Conservation (phyloP, 768 basidiomycete genomes). For the Mrakia gelida region DNA sequence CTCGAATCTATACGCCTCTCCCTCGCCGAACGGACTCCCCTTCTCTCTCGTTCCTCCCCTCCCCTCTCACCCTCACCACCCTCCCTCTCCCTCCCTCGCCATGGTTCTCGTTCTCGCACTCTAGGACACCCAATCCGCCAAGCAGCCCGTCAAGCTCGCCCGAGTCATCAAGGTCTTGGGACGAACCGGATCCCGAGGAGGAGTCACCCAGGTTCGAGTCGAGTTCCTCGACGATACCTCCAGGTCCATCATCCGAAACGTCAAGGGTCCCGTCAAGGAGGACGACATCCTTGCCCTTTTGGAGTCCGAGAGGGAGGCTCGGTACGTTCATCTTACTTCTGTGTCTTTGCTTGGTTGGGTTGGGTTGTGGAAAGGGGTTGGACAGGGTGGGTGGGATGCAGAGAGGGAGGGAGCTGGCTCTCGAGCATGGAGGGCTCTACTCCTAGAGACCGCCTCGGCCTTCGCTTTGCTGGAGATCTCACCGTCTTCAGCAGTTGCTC, state of each 20-base stretch:
- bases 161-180: conserved; percentile 98
- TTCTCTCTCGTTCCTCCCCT: neutral
- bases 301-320: conserved; percentile 98
- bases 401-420: too few relatives aligned
- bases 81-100: neutral
- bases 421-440: too few relatives aligned
- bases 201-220: conserved; percentile 98
- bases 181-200: conserved; percentile 96
- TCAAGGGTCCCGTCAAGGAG: conserved; percentile 94
- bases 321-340: conserved; percentile 57
- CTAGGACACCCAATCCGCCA: conserved; percentile 49
- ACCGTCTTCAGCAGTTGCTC: too few relatives aligned
- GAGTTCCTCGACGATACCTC: conserved; percentile 98
- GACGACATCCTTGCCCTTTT: conserved; percentile 94
- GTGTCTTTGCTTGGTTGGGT: neutral
- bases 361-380: neutral
- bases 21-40: neutral
- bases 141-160: conserved; percentile 93
- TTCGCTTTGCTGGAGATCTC: too few relatives aligned
- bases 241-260: conserved; percentile 96
- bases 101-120: neutral
- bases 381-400: neutral
- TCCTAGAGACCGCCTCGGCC: too few relatives aligned
- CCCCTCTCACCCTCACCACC: neutral
- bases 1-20: too few relatives aligned